Evolutionary conservation across 1,284 basidiomycete species (phyloP), one percentile per base, ranked within the genome.

Genomic region (Trichosporon ovoides): DNA sequence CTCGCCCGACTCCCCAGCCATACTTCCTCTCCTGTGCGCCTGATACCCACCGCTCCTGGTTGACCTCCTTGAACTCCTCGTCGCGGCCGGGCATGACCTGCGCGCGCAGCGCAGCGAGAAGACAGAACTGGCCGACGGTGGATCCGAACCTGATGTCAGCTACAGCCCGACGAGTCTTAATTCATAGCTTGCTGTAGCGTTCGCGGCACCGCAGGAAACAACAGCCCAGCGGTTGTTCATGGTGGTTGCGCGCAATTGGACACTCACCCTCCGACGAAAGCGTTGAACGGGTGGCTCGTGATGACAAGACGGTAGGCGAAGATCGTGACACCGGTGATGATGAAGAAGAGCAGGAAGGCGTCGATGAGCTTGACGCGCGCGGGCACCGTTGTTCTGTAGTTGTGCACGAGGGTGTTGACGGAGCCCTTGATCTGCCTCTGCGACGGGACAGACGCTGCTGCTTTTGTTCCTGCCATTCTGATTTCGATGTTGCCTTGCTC

Each of bases 231-330:
- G n/a, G n/a, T n/a, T n/a, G n/a, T n/a, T n/a, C n/a, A n/a, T n/a
- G n/a, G n/a, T n/a, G n/a, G n/a, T n/a, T n/a, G n/a, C n/a, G n/a
- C 28, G 16, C 37, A n/a, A 14, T 13, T 10, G 19, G 24, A 11
- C 1, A 79, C 88, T 67, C 78, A 98, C 93, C 93, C 92, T 67
- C 92, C 87, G 60, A 97, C 79, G 79, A 98, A 99, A 35, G 94
- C 91, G 70, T 98, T 97, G 83, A 96, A 98, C 14, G 95, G 95
- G 77, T 87, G 98, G 79, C 88, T 89, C 57, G 93, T 92, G 64
- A 98, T 82, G 64, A 92, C 81, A 34, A 96, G 77, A 77, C 95
- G 92, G 80, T 98, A 98, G 16, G 84, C 79, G 77, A 99, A 97
- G 76, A 97, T 93, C 38, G 87, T 76, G 62, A 96, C 82, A 66